Percentiles rank a stretch among this genome's conserved stretches.
phyloP scores from a whole-genome alignment of 139 green algal genomes.

The Micractinium sp. region DNA sequence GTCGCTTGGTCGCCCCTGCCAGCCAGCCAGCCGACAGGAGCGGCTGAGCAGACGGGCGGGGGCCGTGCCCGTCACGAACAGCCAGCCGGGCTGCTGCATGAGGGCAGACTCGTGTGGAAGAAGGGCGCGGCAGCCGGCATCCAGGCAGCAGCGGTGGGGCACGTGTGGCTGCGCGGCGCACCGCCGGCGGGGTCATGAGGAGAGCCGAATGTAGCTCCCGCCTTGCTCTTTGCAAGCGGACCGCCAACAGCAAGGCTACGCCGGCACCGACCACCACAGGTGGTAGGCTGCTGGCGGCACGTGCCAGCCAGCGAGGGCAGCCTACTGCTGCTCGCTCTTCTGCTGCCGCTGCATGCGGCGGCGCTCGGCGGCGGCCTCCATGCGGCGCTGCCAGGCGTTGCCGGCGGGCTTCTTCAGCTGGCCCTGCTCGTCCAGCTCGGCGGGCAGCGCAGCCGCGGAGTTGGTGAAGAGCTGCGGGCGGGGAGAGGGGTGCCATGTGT shows the following conservation, averaged over 20 bases:
- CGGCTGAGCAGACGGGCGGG: too few species aligned
- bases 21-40: too few species aligned
- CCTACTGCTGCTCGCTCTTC: constrained; percentile 14
- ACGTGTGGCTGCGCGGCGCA: not conserved
- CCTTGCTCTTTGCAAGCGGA: not conserved
- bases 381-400: constrained; percentile 40
- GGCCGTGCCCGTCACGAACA: too few species aligned
- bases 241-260: too few species aligned
- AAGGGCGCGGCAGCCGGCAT: too few species aligned
- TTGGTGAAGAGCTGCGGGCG: constrained; percentile 83
- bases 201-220: not conserved
- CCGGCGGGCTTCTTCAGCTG: constrained; percentile 3
- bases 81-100: too few species aligned
- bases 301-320: too few species aligned
- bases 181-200: too few species aligned
- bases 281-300: not conserved
- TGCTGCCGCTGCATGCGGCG: constrained; percentile 20
- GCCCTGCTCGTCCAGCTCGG: constrained; percentile 71
- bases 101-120: too few species aligned
- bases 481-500: not conserved
- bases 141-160: too few species aligned
- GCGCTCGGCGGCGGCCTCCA: constrained; percentile 23
- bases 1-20: too few species aligned
- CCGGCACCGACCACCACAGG: too few species aligned
- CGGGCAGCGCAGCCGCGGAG: constrained; percentile 84